Evolutionary conservation across 331 rosid genomes (phyloP).

Genomic region (Stylosanthes scabra): DNA sequence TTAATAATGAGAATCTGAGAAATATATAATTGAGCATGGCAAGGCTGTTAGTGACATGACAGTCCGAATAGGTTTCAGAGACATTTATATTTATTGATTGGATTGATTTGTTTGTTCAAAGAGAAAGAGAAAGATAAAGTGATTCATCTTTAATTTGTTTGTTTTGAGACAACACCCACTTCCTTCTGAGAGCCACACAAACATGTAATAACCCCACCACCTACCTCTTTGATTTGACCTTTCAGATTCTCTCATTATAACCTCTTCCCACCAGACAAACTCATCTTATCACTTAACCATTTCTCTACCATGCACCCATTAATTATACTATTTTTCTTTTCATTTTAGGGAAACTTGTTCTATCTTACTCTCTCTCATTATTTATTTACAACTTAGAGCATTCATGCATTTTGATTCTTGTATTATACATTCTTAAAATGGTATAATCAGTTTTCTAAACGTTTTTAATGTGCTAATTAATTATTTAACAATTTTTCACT

Average conservation of each 20-base stretch:
- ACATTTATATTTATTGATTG: constrained; percentile 40
- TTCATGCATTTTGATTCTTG: too few relatives aligned
- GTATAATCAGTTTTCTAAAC: too few relatives aligned
- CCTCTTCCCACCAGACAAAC: constrained; percentile 42
- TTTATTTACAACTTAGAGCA: too few relatives aligned
- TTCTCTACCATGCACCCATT: background rate
- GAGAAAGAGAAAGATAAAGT: constrained; percentile 36
- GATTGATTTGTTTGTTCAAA: constrained; percentile 3
- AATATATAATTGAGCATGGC: background rate
- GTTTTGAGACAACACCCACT: constrained; percentile 50
- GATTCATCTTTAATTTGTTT: constrained; percentile 29
- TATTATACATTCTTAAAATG: too few relatives aligned
- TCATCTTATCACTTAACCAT: background rate
- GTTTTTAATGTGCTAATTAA: too few relatives aligned
- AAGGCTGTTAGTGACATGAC: constrained; percentile 43
- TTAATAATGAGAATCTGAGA: too few relatives aligned
- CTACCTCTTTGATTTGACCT: constrained; percentile 64
- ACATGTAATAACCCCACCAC: constrained; percentile 45
- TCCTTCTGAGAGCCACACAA: constrained; percentile 45
- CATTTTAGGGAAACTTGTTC: too few relatives aligned
- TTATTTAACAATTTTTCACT: too few relatives aligned
- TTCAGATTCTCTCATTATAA: constrained; percentile 67
- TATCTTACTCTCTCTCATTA: too few relatives aligned
- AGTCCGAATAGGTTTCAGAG: constrained; percentile 35
- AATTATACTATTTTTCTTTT: too few relatives aligned